A percentile compares a stretch with the other conserved stretches of the same genome.
phyloP scores from a whole-genome alignment of 2,329 filamentous ascomycete species.

The Bimuria novae-zelandiae region DNA sequence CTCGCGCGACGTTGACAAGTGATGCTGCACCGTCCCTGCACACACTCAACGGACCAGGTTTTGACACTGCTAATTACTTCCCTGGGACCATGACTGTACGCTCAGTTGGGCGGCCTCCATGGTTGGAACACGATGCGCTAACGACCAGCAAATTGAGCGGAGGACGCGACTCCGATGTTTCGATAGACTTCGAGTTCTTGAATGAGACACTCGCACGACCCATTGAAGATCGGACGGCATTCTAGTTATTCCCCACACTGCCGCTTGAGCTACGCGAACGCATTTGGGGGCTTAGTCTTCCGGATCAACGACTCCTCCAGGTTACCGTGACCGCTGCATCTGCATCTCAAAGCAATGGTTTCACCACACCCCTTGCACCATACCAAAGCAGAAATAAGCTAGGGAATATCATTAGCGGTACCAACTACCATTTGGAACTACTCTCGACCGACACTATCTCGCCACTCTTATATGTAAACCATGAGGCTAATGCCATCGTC shows the following conservation, averaged over 20 bases:
- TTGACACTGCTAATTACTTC: no score
- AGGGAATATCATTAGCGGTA: conserved; percentile 11
- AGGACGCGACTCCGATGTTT: no score
- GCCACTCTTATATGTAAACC: conserved; percentile 11
- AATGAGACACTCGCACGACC: neutral
- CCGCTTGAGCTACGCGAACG: neutral
- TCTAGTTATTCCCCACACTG: neutral
- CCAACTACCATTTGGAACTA: conserved; percentile 8
- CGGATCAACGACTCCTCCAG: neutral
- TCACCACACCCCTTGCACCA: neutral
- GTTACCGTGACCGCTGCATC: neutral
- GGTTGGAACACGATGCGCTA: no score
- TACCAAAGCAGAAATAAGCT: conserved; percentile 9
- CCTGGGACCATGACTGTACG: no score
- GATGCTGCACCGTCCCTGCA: no score
- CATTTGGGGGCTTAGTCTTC: neutral
- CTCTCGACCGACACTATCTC: conserved; percentile 5
- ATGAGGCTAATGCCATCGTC: conserved; percentile 9
- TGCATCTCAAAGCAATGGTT: no score
- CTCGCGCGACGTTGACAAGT: no score
- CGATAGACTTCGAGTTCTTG: neutral
- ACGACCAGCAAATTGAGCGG: no score
- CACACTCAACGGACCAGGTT: no score
- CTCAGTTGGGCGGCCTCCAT: no score
- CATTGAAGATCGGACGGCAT: neutral